Base-by-base conservation (phyloP, 768 basidiomycete species). In the button mushroom (Agaricus bisporus) region DNA sequence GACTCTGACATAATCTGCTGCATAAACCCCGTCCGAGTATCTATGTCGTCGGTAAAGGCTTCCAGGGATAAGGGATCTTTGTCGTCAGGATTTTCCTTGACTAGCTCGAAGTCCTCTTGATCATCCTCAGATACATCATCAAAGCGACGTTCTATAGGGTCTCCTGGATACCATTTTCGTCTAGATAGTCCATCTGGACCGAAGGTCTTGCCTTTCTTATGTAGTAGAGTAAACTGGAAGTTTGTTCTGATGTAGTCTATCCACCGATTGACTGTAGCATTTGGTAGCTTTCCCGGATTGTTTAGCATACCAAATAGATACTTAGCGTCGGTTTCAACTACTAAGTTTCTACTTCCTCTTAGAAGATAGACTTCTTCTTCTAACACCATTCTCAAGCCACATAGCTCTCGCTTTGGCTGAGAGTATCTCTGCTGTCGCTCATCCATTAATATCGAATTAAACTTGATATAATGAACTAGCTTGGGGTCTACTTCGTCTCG, bases 71-170 rank as follows among this genome's bases (percentile, higher is more conserved):
- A 10, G 5, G 29, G 29, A 29, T 29, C 29, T 5, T 29, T 10
- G 10, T 66, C 68, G 1, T 64, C 59, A 7, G 64, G 60, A 51
- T 73, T 70, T 6, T 55, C 51, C 1, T 73, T 43, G 0, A 47
- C 56, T 47, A 75, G 73, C 12, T 67, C 60, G 50, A 70, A 73
- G 22, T 48, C 32, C 38, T 66, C 51, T 0, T 61, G n/a, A 56
- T 57, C 10, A 77, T 73, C 76, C 75, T 77, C 9, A 68, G 46
- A 41, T 76, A 76, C 1, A 74, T 66, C 0, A 66, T 56, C 3
- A 69, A 63, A 36, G 5, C 29, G 5, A n/a, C n/a, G n/a, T n/a
- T n/a, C n/a, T n/a, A n/a, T n/a, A n/a, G n/a, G n/a, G n/a, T 47
- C 61, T 4, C 48, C 48, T 18, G 32, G 17, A 71, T 54, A n/a